Evolutionary conservation across 805 yeast species (phyloP).

Genomic region (Lipomyces lipofer): DNA sequence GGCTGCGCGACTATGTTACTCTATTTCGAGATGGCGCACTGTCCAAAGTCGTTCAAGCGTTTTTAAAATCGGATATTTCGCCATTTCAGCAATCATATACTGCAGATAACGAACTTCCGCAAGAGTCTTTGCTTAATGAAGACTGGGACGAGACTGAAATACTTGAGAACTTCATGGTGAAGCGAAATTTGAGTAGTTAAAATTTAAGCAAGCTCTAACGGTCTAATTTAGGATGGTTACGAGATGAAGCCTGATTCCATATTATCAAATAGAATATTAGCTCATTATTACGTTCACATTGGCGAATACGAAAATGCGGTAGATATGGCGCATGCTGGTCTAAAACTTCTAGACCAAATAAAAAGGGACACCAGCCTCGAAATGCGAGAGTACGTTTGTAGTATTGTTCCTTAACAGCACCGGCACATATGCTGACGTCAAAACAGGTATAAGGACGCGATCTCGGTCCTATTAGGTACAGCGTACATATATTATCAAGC

Average conservation of each 20-base stretch:
- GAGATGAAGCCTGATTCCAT: slow-evolving; percentile 45
- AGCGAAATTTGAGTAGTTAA: neutral
- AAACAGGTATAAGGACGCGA: slow-evolving; percentile 12
- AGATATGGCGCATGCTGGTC: slow-evolving; percentile 59
- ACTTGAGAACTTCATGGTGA: slow-evolving; percentile 12
- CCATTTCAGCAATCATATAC: slow-evolving; percentile 46
- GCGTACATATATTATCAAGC: slow-evolving; percentile 84
- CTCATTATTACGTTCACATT: slow-evolving; percentile 57
- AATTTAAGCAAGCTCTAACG: neutral
- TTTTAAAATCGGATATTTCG: slow-evolving; percentile 65
- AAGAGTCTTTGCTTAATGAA: slow-evolving; percentile 1
- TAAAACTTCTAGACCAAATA: slow-evolving; percentile 43
- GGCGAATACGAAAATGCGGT: slow-evolving; percentile 66
- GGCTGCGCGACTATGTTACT: slow-evolving; percentile 53
- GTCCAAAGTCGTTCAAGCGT: slow-evolving; percentile 62
- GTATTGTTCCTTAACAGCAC: too few species aligned
- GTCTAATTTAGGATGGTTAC: slow-evolving; percentile 46
- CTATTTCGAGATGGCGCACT: slow-evolving; percentile 62
- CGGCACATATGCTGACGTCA: too few species aligned
- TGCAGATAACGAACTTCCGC: slow-evolving; percentile 36
- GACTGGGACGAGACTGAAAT: slow-evolving; percentile 20
- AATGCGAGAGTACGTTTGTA: neutral
- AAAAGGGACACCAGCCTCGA: slow-evolving; percentile 4
- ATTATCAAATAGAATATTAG: slow-evolving; percentile 65
- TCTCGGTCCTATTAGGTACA: slow-evolving; percentile 54